Evolutionary conservation across 2,329 filamentous ascomycete species (phyloP), one percentile per base, ranked within the genome.

Genomic region (Ophiostoma ulmi): DNA sequence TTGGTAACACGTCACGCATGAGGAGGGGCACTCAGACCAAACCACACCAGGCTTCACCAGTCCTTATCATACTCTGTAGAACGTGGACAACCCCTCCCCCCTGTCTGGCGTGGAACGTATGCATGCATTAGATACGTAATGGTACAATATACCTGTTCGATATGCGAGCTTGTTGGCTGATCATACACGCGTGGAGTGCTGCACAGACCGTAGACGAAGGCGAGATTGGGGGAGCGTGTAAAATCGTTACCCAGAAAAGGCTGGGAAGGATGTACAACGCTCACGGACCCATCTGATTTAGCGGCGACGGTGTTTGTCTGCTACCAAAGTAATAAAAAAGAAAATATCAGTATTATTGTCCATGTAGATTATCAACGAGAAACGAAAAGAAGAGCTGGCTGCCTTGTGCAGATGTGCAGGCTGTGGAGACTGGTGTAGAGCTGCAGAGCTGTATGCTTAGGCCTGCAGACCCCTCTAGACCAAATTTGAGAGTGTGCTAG

Each of bases 261-360:
- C 5, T 31, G 58, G 26, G 6, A 14, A 26, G 26, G 52, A 14
- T 22, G 52, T 22, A 26, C n/a, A 26, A 26, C n/a, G 52, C 52
- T 22, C n/a, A 63, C 13, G 58, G 44, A 26, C 36, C 52, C 67
- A 39, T 67, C 61, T 20, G 7, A 36, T 66, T 72, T 73, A 75
- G 70, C 77, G 76, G 75, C 73, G 78, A 77, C 78, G 81, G 74
- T 79, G 80, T 39, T 71, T 70, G 75, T 83, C 82, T 83, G 78
- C 80, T 26, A 44, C 41, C n/a, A 70, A 35, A 65, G 35, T 26
- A 66, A 39, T 26, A 66, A 71, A 71, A 68, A 73, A 75, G 35
- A 68, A 36, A 41, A 52, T 3, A 48, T 20, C 22, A 67, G 55
- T 31, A 35, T n/a, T 38, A 44, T 48, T 41, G 35, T 41, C 48